Evolutionary conservation across 768 basidiomycete species (phyloP), one percentile per base, ranked within the genome.

Genomic region (Gelatoporia subvermispora): DNA sequence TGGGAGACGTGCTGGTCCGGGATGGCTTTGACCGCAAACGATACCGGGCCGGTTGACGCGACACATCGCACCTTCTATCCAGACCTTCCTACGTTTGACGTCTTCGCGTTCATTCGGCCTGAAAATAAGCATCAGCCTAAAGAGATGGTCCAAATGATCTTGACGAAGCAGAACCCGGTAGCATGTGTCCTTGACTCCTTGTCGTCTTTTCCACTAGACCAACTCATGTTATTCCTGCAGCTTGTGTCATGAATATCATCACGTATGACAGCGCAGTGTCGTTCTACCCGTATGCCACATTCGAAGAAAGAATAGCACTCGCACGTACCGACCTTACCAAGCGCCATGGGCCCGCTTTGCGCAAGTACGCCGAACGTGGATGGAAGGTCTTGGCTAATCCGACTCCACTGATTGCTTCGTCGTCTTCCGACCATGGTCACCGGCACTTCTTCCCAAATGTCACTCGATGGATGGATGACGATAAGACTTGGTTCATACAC

Each of bases 211-310:
- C 44, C 52, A 51, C 45, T 53, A 52, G 25, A 56, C 51, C 52
- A 41, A 16, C 48, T 22, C 17, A 21, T 46, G 17, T 0, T 67
- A 69, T 22, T 57, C 64, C 20, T 45, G 64, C 13, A 49, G 72
- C 72, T 2, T 68, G 67, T 49, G 72, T 73, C 2, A 72, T 73
- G 68, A 76, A 77, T 47, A 48, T 74, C 0, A 70, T 77, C 50
- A 64, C 67, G 3, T 66, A 68, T 54, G 58, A 70, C 4, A 60
- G 58, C 0, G 75, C 74, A 0, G 72, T 72, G 46, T 65, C 68
- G 3, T 54, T 76, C 11, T 76, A 67, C 53, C 75, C 76, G 1
- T 24, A 49, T 1, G 68, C 65, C 1, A 77, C 74, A 0, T 71
- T 73, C 38, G 63, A 69, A 51, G 56, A 16, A 43, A 66, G 3